Evolutionary conservation across 345 rosid genomes (phyloP).

Genomic region (Chamaenerion angustifolium): DNA sequence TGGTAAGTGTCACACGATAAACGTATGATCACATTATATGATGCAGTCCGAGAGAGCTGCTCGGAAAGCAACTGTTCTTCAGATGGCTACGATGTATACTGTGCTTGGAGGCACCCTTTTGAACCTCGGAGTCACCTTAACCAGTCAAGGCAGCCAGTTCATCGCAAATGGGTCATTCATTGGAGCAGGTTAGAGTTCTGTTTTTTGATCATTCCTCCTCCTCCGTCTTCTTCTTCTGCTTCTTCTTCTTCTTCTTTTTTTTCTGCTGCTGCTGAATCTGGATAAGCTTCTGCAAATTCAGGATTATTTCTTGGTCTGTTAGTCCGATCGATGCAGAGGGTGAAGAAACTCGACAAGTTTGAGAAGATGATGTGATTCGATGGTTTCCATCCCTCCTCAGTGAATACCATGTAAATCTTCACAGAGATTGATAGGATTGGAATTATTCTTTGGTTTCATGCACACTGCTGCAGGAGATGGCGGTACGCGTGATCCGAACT

Average conservation of each 20-base stretch:
- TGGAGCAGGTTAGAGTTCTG: constrained; percentile 47
- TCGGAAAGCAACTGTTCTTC: constrained; percentile 61
- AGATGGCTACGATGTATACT: constrained; percentile 87
- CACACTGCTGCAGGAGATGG: too few relatives aligned
- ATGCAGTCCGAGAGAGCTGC: constrained; percentile 89
- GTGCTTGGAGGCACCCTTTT: constrained; percentile 70
- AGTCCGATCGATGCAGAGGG: constrained; percentile 63
- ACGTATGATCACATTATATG: neutral
- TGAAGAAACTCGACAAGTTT: constrained; percentile 65
- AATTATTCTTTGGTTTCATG: too few relatives aligned
- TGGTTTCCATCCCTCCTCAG: too few relatives aligned
- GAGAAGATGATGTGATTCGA: constrained; percentile 77
- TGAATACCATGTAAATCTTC: too few relatives aligned
- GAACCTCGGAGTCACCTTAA: constrained; percentile 69
- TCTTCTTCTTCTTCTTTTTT: neutral
- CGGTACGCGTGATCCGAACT: too few relatives aligned
- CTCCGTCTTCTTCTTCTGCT: neutral
- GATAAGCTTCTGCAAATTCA: constrained; percentile 17
- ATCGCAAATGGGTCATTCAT: constrained; percentile 68
- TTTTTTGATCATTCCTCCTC: too few relatives aligned
- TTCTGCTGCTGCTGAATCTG: neutral
- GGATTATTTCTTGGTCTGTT: constrained; percentile 52
- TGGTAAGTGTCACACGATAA: too few relatives aligned
- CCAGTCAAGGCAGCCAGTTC: constrained; percentile 46
- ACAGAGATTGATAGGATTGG: too few relatives aligned